A percentile compares a stretch with the other conserved stretches of the same genome.
Evolutionary conservation across 441 rosid species (phyloP).

Genomic region (Jatropha podagrica): DNA sequence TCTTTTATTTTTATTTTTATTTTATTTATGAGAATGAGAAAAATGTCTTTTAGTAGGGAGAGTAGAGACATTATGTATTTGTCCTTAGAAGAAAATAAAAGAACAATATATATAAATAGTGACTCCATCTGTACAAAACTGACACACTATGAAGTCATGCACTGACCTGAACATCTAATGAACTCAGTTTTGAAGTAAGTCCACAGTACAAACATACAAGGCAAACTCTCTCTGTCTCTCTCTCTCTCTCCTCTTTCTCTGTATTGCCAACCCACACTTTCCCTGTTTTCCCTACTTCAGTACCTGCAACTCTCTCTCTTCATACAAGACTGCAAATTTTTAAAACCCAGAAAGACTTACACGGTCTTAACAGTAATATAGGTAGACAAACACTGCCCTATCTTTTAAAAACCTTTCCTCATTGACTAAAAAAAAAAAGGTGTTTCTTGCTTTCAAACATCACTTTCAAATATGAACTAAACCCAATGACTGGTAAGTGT

Average conservation of each 20-base stretch:
- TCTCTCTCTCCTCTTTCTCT: background rate
- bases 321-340: background rate
- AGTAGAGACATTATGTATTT: too few species aligned
- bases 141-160: constrained; percentile 45
- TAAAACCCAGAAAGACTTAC: background rate
- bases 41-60: constrained; percentile 20
- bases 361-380: background rate
- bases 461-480: background rate
- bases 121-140: constrained; percentile 26
- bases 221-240: background rate
- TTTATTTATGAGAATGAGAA: background rate
- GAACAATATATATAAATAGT: background rate
- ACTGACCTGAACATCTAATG: constrained; percentile 11
- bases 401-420: background rate
- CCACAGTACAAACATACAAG: background rate
- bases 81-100: background rate
- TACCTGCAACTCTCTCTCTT: background rate
- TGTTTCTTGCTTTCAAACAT: background rate
- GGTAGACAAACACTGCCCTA: constrained; percentile 8
- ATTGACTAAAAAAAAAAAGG: background rate
- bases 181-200: constrained; percentile 21
- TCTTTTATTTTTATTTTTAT: too few species aligned
- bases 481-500: constrained; percentile 7
- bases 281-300: background rate
- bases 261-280: background rate